A percentile compares a stretch with the other conserved stretches of the same genome.
These are phyloP conservation scores for Rubia yunnanensis DNA, from an alignment of 257 asterid species.

Conservation along the genomic window DNA sequence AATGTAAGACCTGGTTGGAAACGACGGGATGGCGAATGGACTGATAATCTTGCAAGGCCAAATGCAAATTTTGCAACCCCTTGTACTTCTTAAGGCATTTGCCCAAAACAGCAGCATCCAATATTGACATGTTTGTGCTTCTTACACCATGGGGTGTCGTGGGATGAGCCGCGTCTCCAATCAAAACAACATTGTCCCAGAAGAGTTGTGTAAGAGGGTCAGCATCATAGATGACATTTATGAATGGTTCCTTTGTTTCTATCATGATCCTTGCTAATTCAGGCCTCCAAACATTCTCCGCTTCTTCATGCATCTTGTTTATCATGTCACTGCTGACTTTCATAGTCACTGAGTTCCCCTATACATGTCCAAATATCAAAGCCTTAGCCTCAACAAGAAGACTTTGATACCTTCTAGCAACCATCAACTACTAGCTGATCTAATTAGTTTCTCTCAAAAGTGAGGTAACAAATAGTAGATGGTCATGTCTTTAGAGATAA, in stretches of 20 bases:
- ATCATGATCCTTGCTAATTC: constrained; percentile 46
- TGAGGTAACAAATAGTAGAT: not conserved
- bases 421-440: too few species aligned
- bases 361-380: constrained; percentile 6
- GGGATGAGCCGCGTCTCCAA: constrained; percentile 96
- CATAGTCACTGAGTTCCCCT: constrained; percentile 66
- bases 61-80: constrained; percentile 33
- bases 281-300: constrained; percentile 61
- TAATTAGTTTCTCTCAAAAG: not conserved
- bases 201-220: constrained; percentile 51
- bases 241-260: constrained; percentile 57
- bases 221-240: constrained; percentile 64
- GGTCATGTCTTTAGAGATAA: not conserved
- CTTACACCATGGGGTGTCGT: constrained; percentile 83
- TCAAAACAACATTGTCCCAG: constrained; percentile 62
- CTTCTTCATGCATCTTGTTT: constrained; percentile 43
- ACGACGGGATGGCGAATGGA: constrained; percentile 47
- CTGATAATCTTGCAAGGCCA: constrained; percentile 59
- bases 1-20: constrained; percentile 50
- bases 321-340: constrained; percentile 50
- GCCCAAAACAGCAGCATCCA: constrained; percentile 75
- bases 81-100: constrained; percentile 59
- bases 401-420: too few species aligned
- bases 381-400: not conserved
- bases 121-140: constrained; percentile 90